Evolutionary conservation across 108 stramenopile species (phyloP).

Genomic region (Cylindrotheca fusiformis): DNA sequence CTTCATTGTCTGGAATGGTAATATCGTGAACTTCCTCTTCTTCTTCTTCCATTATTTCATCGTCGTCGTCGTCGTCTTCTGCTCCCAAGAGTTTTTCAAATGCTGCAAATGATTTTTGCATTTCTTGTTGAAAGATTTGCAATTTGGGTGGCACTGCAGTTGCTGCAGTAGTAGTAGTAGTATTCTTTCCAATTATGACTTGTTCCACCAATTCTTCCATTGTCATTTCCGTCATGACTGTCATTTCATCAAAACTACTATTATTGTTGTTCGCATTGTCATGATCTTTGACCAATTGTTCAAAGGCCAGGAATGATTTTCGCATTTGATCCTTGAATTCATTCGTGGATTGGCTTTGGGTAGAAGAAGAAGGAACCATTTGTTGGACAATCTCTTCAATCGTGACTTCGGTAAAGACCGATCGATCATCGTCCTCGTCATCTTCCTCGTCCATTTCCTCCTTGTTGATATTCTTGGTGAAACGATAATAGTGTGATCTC

Average conservation of each 20-base stretch:
- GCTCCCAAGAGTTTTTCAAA: not conserved
- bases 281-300: not conserved
- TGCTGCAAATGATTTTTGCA: not conserved
- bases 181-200: not conserved
- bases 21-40: not conserved
- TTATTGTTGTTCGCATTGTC: not conserved
- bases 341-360: not conserved
- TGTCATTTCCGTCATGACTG: not conserved
- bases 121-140: not conserved
- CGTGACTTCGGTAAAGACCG: conserved; percentile 1
- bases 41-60: not conserved
- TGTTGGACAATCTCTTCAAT: not conserved
- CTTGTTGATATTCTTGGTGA: no score
- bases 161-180: not conserved
- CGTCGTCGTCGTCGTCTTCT: not conserved
- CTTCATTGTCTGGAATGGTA: no score
- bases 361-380: not conserved
- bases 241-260: not conserved
- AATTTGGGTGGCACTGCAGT: not conserved
- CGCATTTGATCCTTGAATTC: not conserved
- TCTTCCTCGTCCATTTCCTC: not conserved
- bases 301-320: not conserved
- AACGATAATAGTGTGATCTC: no score
- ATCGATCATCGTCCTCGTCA: not conserved
- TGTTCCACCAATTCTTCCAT: not conserved